Evolutionary conservation across 2,329 filamentous ascomycete species (phyloP), one percentile per base, ranked within the genome.

Genomic region (Zelopaecilomyces penicillatus): DNA sequence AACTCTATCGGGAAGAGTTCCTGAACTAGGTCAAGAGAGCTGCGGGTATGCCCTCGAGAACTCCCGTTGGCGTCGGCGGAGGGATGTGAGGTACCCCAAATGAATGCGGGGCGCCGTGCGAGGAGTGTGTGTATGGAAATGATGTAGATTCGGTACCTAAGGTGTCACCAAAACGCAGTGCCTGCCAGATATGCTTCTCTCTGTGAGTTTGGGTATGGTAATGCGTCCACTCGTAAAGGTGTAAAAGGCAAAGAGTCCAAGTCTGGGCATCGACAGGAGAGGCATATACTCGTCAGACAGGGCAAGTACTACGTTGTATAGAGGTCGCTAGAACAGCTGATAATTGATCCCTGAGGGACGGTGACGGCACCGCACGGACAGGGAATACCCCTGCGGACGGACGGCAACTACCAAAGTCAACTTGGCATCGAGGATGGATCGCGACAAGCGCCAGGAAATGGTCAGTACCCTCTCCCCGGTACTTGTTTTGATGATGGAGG

Each of bases 1-100:
- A 48, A 37, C 34, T 43, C 43, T 38, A 45, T 46, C 43, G 43
- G 38, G 41, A 39, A 45, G 37, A 36, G 43, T 48, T 46, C 42
- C 42, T 42, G 39, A 46, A 42, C 46, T 43, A 48, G 43, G 43
- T 46, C 45, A 40, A 48, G 43, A 43, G 46, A 48, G 39, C 46
- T 48, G 46, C 46, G 46, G 37, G 46, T 43, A 39, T 43, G 39
- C 43, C 41, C 19, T 39, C 39, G 35, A 43, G 44, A 43, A 42
- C 45, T 37, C 37, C 41, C 46, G 43, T 30, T 42, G 46, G 43
- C 39, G 46, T 46, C 38, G 41, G 37, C 44, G 41, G 45, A 44
- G 42, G 19, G 45, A 39, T 37, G 44, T 44, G 45, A 30, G 41
- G 37, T 47, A 41, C 19, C 19, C 19, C 19, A 19, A 19, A 19